These are phyloP conservation scores for Penicillium sp. DNA, from an alignment of 2,329 filamentous ascomycete genomes.

Conservation along the genomic window DNA sequence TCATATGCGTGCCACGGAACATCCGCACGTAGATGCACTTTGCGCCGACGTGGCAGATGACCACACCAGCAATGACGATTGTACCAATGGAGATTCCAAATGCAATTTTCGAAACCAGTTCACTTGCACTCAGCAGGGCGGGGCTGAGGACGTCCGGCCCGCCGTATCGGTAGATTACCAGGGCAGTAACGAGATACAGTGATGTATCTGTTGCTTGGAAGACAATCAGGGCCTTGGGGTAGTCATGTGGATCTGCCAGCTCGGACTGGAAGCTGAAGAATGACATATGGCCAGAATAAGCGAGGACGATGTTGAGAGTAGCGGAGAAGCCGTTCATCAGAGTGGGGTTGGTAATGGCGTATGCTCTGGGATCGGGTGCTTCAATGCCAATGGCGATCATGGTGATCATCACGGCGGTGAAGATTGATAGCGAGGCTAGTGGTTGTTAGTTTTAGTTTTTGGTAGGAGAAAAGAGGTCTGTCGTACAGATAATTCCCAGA, in stretches of 20 bases:
- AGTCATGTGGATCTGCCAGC: conserved; percentile 59
- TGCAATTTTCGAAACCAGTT: conserved; percentile 58
- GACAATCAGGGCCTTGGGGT: conserved; percentile 60
- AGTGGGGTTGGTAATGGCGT: not conserved
- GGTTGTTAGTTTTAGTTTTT: not conserved
- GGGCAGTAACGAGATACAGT: conserved; percentile 64
- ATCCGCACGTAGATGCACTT: conserved; percentile 65
- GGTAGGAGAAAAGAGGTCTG: not conserved
- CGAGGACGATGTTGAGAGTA: not conserved
- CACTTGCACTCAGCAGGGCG: conserved; percentile 61
- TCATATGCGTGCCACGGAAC: conserved; percentile 57
- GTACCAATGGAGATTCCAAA: conserved; percentile 68
- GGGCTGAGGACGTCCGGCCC: conserved; percentile 63
- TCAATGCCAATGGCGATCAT: conserved; percentile 63
- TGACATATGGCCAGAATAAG: conserved; percentile 50
- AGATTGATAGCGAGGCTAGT: conserved; percentile 60
- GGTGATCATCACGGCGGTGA: conserved; percentile 61
- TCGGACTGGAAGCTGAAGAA: conserved; percentile 67
- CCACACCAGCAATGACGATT: conserved; percentile 67
- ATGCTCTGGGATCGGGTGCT: conserved; percentile 20
- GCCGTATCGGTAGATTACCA: conserved; percentile 67
- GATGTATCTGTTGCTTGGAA: conserved; percentile 59
- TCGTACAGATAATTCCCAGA: not conserved
- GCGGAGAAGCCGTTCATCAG: not conserved
- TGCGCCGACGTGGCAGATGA: conserved; percentile 63